Percentiles rank a stretch among this genome's conserved stretches.
Conservation (phyloP, 2,329 filamentous ascomycete species). For the Coniochaeta sp. region DNA sequence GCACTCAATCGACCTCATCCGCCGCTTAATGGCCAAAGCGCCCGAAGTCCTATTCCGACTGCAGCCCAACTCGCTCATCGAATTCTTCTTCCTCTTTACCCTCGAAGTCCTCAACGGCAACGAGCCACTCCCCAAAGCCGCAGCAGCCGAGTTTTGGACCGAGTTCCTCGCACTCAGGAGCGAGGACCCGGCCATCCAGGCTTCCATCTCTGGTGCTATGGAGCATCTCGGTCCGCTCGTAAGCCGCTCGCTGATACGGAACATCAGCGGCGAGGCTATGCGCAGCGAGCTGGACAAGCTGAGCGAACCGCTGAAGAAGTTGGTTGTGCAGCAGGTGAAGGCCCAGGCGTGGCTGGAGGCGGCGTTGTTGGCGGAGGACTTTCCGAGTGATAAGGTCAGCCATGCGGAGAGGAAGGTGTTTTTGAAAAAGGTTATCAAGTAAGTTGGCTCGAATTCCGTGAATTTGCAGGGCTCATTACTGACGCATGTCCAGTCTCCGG, state of each 20-base stretch:
- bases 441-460: slow-evolving; percentile 17
- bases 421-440: slow-evolving; percentile 58
- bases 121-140: slow-evolving; percentile 68
- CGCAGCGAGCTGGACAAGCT: slow-evolving; percentile 67
- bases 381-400: slow-evolving; percentile 53
- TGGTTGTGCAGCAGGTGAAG: slow-evolving; percentile 47
- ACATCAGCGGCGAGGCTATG: slow-evolving; percentile 60
- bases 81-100: slow-evolving; percentile 64
- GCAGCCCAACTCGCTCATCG: slow-evolving; percentile 47
- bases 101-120: slow-evolving; percentile 61
- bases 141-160: slow-evolving; percentile 67
- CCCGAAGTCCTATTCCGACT: slow-evolving; percentile 52
- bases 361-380: slow-evolving; percentile 46
- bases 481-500: slow-evolving; percentile 31
- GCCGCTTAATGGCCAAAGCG: slow-evolving; percentile 53
- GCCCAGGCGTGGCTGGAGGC: slow-evolving; percentile 56
- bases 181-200: slow-evolving; percentile 31
- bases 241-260: slow-evolving; percentile 51
- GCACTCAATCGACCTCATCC: slow-evolving; percentile 64
- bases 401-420: slow-evolving; percentile 55
- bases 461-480: neutral
- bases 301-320: slow-evolving; percentile 62
- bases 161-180: slow-evolving; percentile 43
- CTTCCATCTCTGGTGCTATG: slow-evolving; percentile 41
- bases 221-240: slow-evolving; percentile 53